Conservation (phyloP, 345 rosid species). For the Citrus sp. region DNA sequence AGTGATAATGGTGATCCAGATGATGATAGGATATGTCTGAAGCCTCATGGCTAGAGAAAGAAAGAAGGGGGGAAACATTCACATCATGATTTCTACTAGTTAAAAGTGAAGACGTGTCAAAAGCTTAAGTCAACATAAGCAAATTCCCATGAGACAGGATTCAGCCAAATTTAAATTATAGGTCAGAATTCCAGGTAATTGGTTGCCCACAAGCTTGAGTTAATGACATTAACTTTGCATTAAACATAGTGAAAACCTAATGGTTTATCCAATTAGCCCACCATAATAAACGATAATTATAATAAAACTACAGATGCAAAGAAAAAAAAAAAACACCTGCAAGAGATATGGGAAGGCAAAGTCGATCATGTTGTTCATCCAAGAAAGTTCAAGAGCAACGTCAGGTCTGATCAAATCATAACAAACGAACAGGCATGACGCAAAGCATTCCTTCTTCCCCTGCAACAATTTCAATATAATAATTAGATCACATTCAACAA, state of each 20-base stretch:
- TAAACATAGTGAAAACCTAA: not conserved
- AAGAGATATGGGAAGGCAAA: constrained; percentile 85
- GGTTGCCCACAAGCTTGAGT: not conserved
- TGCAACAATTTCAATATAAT: constrained; percentile 24
- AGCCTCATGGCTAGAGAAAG: not conserved
- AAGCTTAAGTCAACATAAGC: not conserved
- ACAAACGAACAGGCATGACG: constrained; percentile 91
- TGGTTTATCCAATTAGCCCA: not conserved
- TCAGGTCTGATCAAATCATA: constrained; percentile 82
- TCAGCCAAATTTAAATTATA: not conserved
- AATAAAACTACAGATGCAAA: not conserved
- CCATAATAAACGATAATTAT: not conserved
- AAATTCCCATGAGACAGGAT: not conserved
- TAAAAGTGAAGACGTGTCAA: not conserved
- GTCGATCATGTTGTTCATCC: constrained; percentile 88
- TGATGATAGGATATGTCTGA: not conserved
- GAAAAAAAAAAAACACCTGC: constrained; percentile 40
- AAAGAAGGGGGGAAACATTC: too few species aligned
- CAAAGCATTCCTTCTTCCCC: constrained; percentile 95
- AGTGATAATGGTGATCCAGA: not conserved
- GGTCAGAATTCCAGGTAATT: not conserved
- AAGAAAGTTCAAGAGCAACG: constrained; percentile 81
- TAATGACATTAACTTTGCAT: not conserved
- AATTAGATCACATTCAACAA: constrained; percentile 3
- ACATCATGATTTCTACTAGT: not conserved